phyloP scores from a whole-genome alignment of 164 flowering plant species.

The Magnolia kwangsiensis region DNA sequence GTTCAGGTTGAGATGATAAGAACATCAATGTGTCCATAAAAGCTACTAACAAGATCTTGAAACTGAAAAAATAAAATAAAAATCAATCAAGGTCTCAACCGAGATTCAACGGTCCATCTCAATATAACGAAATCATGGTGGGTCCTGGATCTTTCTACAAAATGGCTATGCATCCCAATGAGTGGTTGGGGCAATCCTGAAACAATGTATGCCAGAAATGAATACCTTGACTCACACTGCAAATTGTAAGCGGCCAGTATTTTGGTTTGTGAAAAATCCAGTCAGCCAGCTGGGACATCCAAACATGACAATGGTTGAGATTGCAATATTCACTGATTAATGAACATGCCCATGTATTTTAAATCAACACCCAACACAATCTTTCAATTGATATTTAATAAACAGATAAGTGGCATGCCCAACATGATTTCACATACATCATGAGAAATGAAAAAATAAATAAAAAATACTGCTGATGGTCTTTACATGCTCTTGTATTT shows the following conservation, averaged over 20 bases:
- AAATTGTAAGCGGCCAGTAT: neutral
- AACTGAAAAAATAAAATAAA: too few relatives aligned
- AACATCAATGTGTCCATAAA: too few relatives aligned
- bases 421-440: neutral
- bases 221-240: too few relatives aligned
- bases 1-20: too few relatives aligned
- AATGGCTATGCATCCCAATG: too few relatives aligned
- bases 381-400: conserved; percentile 30
- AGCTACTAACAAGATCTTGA: too few relatives aligned
- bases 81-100: too few relatives aligned
- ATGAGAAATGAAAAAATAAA: neutral
- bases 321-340: neutral
- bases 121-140: too few relatives aligned
- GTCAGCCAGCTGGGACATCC: neutral
- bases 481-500: neutral
- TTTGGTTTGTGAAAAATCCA: neutral
- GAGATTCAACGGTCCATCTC: too few relatives aligned
- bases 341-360: neutral
- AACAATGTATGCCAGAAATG: too few relatives aligned
- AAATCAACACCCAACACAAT: conserved; percentile 6
- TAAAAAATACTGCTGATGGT: neutral
- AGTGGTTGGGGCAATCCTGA: too few relatives aligned
- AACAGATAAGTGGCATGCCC: conserved; percentile 16
- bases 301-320: neutral
- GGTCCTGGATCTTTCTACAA: too few relatives aligned